Evolutionary conservation across 192 early-diverging fungal species (phyloP), one percentile per base, ranked within the genome.

Genomic region (Phlyctochytrium bullatum): DNA sequence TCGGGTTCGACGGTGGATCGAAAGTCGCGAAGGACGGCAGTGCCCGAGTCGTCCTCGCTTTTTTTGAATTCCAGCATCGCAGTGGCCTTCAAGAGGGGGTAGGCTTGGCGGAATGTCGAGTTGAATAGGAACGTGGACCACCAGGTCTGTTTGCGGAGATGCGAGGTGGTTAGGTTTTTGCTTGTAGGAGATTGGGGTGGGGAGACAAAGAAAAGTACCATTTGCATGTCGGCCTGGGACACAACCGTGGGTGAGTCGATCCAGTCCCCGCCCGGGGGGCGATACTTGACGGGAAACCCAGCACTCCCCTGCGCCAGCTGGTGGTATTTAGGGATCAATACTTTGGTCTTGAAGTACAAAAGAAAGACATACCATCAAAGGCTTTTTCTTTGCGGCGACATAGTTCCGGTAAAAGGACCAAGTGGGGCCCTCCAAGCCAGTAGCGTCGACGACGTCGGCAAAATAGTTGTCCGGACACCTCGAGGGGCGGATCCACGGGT

Each of bases 71-170:
- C 67, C 23, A 69, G 62, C 40, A 25, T 27, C 0, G 31, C 28
- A 17, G 54, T 29, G 36, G 62, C 51, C 60, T 69, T 69, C 28
- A 69, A 62, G 0, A 69, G 27, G n/a, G 67, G 67, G 50, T 69
- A 62, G 24, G 3, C 10, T 28, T 28, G 14, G 17, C 30, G n/a
- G 31, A 69, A 69, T 3, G 36, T 52, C 29, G 16, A 0, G 24
- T 61, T 62, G 66, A 67, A 67, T 28, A 62, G 25, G 50, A 69
- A 62, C 4, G 40, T 34, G 47, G 50, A 31, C 59, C 60, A 69
- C 14, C 61, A 69, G 30, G 30, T 27, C 60, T 61, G 34, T 64
- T 64, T 2, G 20, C 4, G 4, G 4, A 20, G 12, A 25, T 6
- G 20, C 27, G 10, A 25, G 54, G 54, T 57, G 54, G 27, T 10